phyloP scores from a whole-genome alignment of 176 grass and related monocot species.

The Canna indica region DNA sequence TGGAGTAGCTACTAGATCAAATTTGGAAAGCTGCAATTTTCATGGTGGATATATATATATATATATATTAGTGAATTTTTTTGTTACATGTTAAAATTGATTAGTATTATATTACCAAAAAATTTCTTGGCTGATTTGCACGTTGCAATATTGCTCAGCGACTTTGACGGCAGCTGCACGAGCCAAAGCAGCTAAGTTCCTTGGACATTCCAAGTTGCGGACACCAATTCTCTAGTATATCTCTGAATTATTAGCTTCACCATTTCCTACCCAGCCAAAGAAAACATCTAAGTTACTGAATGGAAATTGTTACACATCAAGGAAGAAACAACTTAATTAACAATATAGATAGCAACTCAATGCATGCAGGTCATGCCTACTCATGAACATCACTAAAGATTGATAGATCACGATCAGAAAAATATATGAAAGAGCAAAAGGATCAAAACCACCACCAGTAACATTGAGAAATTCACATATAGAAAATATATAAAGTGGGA shows the following conservation, averaged over 20 bases:
- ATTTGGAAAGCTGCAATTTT: slow-evolving; percentile 62
- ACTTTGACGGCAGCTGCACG: slow-evolving; percentile 84
- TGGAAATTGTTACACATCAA: too few relatives aligned
- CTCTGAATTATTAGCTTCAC: slow-evolving; percentile 74
- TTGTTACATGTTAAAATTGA: not conserved
- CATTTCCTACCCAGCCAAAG: slow-evolving; percentile 37
- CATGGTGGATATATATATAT: slow-evolving; percentile 3
- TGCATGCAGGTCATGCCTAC: too few relatives aligned
- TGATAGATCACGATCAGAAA: too few relatives aligned
- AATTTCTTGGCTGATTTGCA: slow-evolving; percentile 40
- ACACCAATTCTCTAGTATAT: slow-evolving; percentile 90
- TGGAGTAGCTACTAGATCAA: slow-evolving; percentile 69
- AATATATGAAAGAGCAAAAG: too few relatives aligned
- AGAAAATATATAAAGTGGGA: too few relatives aligned
- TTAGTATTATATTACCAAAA: not conserved
- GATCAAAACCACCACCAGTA: too few relatives aligned
- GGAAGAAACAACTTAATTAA: too few relatives aligned
- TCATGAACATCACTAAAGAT: too few relatives aligned
- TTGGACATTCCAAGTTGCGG: slow-evolving; percentile 66
- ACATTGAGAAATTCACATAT: too few relatives aligned
- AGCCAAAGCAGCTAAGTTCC: slow-evolving; percentile 68
- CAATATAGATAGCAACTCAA: too few relatives aligned
- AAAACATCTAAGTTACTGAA: too few relatives aligned
- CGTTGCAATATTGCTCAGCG: slow-evolving; percentile 47
- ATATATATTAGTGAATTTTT: too few relatives aligned